Evolutionary conservation across 352 stramenopile genomes (phyloP), one percentile per base, ranked within the genome.

Genomic region (Phytophthora uliginosa): DNA sequence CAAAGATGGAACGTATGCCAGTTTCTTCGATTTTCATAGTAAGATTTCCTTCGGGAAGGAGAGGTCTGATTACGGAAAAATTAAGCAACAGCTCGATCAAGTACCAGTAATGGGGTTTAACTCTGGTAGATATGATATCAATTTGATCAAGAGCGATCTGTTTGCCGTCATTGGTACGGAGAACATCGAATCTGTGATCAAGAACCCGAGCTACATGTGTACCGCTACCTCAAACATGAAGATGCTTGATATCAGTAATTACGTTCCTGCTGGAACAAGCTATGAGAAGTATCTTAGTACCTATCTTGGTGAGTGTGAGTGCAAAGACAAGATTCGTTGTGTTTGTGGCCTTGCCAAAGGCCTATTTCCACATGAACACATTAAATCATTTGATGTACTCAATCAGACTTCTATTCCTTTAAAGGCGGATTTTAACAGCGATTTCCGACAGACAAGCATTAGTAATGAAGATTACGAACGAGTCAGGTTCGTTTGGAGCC

Each of bases 221-320:
- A 78, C 80, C 50, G n/a, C 50, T 2, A 76, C 76, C 17, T 22
- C 38, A 0, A 15, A 53, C 7, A 53, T 80, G 9, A 78, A 78
- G 13, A 78, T 80, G 18, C 60, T 83, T 22, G 72, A 83, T 70
- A 74, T 75, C 38, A 63, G 10, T 80, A 26, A 26, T 2, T 26
- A 26, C 2, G 24, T 26, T 10, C 72, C 76, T 20, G 63, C 76
- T 45, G 76, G 72, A 22, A 80, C 68, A n/a, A 71, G 50, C 22
- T 76, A 74, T 68, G 58, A 72, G 18, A 69, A 63, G 20, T 82
- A 79, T 60, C 22, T 82, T 1, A 71, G 24, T 15, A 71, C 73
- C 45, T 78, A 83, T 63, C 50, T 81, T n/a, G 76, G 76, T 34
- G 65, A 53, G 13, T 80, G 76, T 40, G 67, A 78, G n/a, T 81